phyloP scores from a whole-genome alignment of 306 rosid species.

The Heteromeles arbutifolia region DNA sequence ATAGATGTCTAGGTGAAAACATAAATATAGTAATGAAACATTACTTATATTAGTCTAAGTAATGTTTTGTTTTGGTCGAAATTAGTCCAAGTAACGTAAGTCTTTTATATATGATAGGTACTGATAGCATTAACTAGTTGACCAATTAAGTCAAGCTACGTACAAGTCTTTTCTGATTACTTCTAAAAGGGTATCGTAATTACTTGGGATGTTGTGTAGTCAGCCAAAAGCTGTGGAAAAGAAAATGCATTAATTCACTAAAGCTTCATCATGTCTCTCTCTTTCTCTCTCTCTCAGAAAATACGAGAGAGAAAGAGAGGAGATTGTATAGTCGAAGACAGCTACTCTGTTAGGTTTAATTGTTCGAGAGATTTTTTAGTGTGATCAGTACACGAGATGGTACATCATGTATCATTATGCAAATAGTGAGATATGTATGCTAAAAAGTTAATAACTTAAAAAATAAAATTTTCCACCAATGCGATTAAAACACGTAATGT shows the following conservation, averaged over 20 bases:
- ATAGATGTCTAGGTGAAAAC: background rate
- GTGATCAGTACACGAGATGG: too few species aligned
- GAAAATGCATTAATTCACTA: conserved; percentile 16
- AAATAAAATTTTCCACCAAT: too few species aligned
- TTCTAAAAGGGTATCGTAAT: conserved; percentile 30
- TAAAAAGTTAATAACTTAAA: too few species aligned
- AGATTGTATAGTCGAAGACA: background rate
- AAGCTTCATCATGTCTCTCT: background rate
- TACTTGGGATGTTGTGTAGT: conserved; percentile 26
- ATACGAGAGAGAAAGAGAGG: background rate
- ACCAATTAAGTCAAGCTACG: background rate
- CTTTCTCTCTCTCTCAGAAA: background rate
- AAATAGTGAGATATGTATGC: too few species aligned
- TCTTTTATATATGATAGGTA: background rate
- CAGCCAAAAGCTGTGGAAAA: conserved; percentile 33
- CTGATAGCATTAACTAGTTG: background rate
- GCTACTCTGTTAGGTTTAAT: background rate
- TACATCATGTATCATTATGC: too few species aligned
- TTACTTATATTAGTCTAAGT: background rate
- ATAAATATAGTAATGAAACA: background rate
- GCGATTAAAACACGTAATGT: too few species aligned
- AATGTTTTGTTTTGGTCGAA: background rate
- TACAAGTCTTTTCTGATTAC: background rate
- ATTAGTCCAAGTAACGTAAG: background rate
- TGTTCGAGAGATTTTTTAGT: too few species aligned